Base-by-base conservation (phyloP, 495 filamentous ascomycete genomes). In the Cercophora samala region DNA sequence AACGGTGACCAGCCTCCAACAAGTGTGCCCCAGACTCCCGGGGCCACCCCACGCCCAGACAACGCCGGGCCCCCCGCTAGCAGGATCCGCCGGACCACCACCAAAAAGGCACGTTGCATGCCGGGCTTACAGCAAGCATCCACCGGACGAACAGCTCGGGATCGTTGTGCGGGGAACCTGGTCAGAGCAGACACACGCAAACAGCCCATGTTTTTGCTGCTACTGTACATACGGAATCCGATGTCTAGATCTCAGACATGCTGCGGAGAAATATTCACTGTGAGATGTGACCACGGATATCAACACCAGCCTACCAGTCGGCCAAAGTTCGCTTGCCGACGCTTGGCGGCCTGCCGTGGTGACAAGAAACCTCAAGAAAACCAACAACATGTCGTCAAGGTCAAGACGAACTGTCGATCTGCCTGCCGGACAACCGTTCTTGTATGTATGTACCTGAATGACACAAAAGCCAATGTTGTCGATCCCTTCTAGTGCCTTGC, bases 141-240 rank as follows among this genome's bases (percentile, higher is more conserved):
- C 53, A 56, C 53, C 53, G 53, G 53, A 8, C n/a, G 25, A 62
- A 11, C 9, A 21, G 24, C 18, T 19, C n/a, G 60, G 5, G 32
- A 62, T 25, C 26, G 26, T 29, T 29, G 60, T 62, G 60, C 60
- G 60, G 60, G 60, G 60, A 62, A 62, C 60, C 60, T 42, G 25
- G 60, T 62, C 26, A 32, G 29, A 32, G 29, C 29, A 32, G 29
- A 32, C n/a, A 32, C 29, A 3, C 29, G 8, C 4, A 32, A 32
- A 32, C 29, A 32, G 29, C 29, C 29, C 29, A 32, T 32, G 29
- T 32, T 32, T 32, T 32, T 8, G 29, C n/a, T n/a, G n/a, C n/a
- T n/a, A n/a, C n/a, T n/a, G n/a, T n/a, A n/a, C n/a, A n/a, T n/a
- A n/a, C n/a, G 29, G 29, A 32, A 32, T 32, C 3, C 8, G 29